Percentiles rank a stretch among this genome's conserved stretches.
These are phyloP conservation scores for Acer yangbiense DNA, from an alignment of 345 rosid species.

Conservation along the genomic window DNA sequence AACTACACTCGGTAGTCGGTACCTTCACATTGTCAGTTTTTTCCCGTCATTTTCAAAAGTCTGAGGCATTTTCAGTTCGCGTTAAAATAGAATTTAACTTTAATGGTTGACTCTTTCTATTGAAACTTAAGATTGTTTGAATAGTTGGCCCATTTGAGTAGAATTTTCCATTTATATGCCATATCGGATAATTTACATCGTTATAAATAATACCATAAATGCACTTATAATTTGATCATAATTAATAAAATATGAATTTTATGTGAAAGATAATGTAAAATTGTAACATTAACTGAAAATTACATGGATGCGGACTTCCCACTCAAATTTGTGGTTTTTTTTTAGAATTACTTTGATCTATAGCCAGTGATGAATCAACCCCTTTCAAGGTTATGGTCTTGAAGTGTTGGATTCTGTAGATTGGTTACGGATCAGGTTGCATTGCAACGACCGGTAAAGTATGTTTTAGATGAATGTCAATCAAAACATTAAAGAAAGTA, in stretches of 20 bases:
- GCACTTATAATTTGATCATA: neutral
- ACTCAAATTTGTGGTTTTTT: neutral
- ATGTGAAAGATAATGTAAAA: neutral
- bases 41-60: neutral
- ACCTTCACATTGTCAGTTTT: neutral
- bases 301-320: neutral
- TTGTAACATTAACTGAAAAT: neutral
- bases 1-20: neutral
- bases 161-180: neutral
- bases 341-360: neutral
- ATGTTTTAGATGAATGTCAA: neutral
- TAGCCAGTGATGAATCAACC: neutral
- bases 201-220: neutral
- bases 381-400: neutral
- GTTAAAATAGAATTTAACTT: neutral
- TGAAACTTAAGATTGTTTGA: neutral
- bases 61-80: neutral
- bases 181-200: no score
- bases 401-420: neutral
- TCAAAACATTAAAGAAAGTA: neutral
- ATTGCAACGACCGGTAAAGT: neutral
- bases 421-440: neutral
- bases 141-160: neutral
- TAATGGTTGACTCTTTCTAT: neutral
- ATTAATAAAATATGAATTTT: neutral